Percentiles rank a stretch among this genome's conserved stretches.
phyloP scores from a whole-genome alignment of 73 alveolate species.

The Tetrahymena borealis region DNA sequence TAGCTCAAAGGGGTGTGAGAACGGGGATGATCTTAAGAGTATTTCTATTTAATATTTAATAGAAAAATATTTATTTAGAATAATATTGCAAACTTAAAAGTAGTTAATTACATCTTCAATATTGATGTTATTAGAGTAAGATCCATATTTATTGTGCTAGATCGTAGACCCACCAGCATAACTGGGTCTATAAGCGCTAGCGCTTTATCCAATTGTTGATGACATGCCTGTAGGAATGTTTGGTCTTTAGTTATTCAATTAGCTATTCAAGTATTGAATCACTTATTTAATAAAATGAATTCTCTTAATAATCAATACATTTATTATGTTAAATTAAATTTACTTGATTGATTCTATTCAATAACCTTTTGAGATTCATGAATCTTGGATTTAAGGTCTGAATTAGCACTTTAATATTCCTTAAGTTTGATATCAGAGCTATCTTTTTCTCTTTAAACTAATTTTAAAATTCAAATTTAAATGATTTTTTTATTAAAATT shows the following conservation, averaged over 20 bases:
- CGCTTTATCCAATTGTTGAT: background rate
- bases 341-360: background rate
- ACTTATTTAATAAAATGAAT: background rate
- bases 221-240: background rate
- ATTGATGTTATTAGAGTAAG: background rate
- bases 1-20: background rate
- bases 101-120: background rate
- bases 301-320: background rate
- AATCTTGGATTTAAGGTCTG: constrained; percentile 20
- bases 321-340: background rate
- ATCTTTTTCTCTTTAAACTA: constrained; percentile 44
- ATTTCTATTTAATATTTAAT: background rate
- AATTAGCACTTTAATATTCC: constrained; percentile 8
- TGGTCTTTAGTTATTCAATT: background rate
- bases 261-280: background rate
- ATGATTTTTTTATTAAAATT: no score
- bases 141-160: background rate
- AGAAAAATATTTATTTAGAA: background rate
- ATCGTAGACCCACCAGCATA: background rate
- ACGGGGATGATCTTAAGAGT: background rate
- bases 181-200: background rate
- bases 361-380: constrained; percentile 4
- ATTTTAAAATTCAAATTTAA: background rate
- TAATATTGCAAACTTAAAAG: background rate
- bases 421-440: constrained; percentile 5